A percentile compares a stretch with the other conserved stretches of the same genome.
phyloP scores from a whole-genome alignment of 2,329 filamentous ascomycete species.

The Claviceps quebecensis region DNA sequence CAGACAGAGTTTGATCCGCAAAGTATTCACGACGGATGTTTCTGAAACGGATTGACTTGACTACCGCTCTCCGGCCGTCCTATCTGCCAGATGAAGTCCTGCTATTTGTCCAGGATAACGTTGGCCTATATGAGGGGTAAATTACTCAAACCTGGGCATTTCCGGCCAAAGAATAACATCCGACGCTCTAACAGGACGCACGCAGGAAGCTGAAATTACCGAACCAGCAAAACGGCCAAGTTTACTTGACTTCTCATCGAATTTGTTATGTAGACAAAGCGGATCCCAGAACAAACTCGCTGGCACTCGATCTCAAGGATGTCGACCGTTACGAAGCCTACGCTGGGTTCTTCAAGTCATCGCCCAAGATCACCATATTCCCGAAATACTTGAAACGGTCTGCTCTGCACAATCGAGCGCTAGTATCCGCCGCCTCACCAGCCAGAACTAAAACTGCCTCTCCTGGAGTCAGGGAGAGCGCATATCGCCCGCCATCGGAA shows the following conservation, averaged over 20 bases:
- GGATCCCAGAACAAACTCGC: slow-evolving; percentile 71
- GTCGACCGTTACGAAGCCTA: slow-evolving; percentile 87
- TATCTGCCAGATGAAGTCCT: slow-evolving; percentile 88
- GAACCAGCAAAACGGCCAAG: slow-evolving; percentile 87
- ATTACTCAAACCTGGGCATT: slow-evolving; percentile 16
- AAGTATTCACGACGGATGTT: slow-evolving; percentile 64
- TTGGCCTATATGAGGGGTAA: slow-evolving; percentile 94
- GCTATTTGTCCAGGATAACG: slow-evolving; percentile 92
- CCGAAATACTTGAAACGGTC: slow-evolving; percentile 64
- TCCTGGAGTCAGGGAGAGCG: slow-evolving; percentile 29
- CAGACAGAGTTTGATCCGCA: background rate
- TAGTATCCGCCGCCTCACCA: slow-evolving; percentile 30
- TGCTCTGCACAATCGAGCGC: slow-evolving; percentile 39
- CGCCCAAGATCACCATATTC: slow-evolving; percentile 78
- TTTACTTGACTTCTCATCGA: slow-evolving; percentile 90
- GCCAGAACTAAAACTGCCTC: slow-evolving; percentile 33
- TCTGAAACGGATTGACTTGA: slow-evolving; percentile 88
- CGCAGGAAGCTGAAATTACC: slow-evolving; percentile 85
- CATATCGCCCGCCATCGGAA: slow-evolving; percentile 23
- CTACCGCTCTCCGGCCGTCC: slow-evolving; percentile 84
- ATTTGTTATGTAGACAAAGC: slow-evolving; percentile 87
- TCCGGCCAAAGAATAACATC: background rate
- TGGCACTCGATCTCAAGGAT: slow-evolving; percentile 77
- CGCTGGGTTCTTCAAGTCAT: slow-evolving; percentile 88
- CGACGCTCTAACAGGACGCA: slow-evolving; percentile 1